Conservation (phyloP, 1,284 basidiomycete genomes). For the Violaceomyces palustris region DNA sequence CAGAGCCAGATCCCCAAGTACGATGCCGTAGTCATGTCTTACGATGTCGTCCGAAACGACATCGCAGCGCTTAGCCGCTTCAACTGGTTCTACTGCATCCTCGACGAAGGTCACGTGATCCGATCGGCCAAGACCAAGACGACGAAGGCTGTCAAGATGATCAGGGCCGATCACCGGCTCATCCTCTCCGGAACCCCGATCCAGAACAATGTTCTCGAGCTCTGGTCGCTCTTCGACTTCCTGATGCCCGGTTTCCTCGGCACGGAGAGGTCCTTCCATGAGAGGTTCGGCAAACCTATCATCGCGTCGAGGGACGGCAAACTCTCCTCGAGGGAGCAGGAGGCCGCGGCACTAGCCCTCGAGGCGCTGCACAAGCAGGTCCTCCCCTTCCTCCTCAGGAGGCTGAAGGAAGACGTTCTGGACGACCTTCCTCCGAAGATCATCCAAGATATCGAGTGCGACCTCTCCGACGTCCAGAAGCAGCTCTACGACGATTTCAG, state of each 20-base stretch:
- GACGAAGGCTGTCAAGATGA: slow-evolving; percentile 88
- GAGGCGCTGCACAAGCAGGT: slow-evolving; percentile 98
- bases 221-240: slow-evolving; percentile 99
- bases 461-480: slow-evolving; percentile 63
- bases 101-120: slow-evolving; percentile 98
- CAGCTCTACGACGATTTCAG: slow-evolving; percentile 76
- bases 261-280: slow-evolving; percentile 89
- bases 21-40: slow-evolving; percentile 92
- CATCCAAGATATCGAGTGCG: slow-evolving; percentile 99
- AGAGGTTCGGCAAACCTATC: slow-evolving; percentile 93
- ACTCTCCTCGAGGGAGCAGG: slow-evolving; percentile 74
- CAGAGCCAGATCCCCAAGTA: slow-evolving; percentile 29
- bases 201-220: slow-evolving; percentile 96
- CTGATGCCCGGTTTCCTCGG: slow-evolving; percentile 98
- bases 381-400: slow-evolving; percentile 90
- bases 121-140: slow-evolving; percentile 98
- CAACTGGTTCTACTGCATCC: slow-evolving; percentile 91
- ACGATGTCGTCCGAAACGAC: slow-evolving; percentile 95
- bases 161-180: slow-evolving; percentile 84
- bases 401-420: slow-evolving; percentile 95
- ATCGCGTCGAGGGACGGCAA: slow-evolving; percentile 92
- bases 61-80: slow-evolving; percentile 69
- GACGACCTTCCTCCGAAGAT: slow-evolving; percentile 97
- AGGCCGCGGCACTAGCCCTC: slow-evolving; percentile 74
- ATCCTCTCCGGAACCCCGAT: slow-evolving; percentile 96